A percentile compares a stretch with the other conserved stretches of the same genome.
Conservation (phyloP, 2,329 filamentous ascomycete species). For the Nemania serpens region DNA sequence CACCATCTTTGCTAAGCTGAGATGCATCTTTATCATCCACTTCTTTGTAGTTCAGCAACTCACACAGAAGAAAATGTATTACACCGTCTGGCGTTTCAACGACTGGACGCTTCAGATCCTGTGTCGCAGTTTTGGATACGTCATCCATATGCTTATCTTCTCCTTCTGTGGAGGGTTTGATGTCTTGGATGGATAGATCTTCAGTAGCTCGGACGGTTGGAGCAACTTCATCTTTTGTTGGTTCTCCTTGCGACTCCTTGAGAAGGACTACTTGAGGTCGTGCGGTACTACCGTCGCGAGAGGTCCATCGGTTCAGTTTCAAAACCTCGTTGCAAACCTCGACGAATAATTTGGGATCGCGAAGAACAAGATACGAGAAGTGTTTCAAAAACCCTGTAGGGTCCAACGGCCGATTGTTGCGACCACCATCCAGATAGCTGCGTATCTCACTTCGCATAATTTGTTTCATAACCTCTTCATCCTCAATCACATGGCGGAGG, state of each 20-base stretch:
- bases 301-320: conserved; percentile 67
- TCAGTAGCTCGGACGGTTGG: conserved; percentile 52
- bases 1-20: conserved; percentile 49
- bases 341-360: conserved; percentile 83
- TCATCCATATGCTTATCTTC: conserved; percentile 66
- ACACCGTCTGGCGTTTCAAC: conserved; percentile 94
- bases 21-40: conserved; percentile 80
- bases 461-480: conserved; percentile 86
- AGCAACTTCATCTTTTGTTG: conserved; percentile 48
- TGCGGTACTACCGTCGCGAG: conserved; percentile 41
- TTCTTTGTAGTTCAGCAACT: conserved; percentile 88
- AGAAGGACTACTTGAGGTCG: conserved; percentile 47
- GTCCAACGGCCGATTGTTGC: conserved; percentile 65
- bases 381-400: conserved; percentile 74
- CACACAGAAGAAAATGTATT: conserved; percentile 90
- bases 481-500: conserved; percentile 90
- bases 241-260: conserved; percentile 45
- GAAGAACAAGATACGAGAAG: conserved; percentile 78
- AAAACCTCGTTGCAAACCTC: conserved; percentile 85
- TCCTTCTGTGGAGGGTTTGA: conserved; percentile 65
- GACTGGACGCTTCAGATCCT: conserved; percentile 78
- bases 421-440: conserved; percentile 68
- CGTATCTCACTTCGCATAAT: conserved; percentile 91
- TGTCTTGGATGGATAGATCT: conserved; percentile 54
- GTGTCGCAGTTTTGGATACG: conserved; percentile 60